These are phyloP conservation scores for Mycosphaerella sp. DNA, from an alignment of 2,329 filamentous ascomycete species.

Conservation along the genomic window DNA sequence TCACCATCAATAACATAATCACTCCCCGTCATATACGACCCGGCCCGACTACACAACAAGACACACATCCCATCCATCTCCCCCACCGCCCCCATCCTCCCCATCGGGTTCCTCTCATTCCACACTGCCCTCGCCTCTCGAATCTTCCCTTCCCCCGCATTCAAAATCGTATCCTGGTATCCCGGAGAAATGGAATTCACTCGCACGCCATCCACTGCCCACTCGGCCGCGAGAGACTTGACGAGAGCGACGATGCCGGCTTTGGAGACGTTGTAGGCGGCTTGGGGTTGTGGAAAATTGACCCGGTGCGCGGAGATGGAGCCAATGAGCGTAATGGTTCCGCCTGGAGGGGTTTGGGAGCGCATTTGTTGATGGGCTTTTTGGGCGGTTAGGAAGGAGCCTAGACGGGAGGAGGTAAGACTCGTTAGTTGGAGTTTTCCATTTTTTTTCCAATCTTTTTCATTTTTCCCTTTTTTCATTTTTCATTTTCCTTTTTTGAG, in stretches of 20 bases:
- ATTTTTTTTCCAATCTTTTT: no score
- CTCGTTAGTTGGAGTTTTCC: no score
- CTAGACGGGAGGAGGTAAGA: conserved; percentile 27
- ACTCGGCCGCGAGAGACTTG: conserved; percentile 63
- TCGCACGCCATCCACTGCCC: conserved; percentile 62
- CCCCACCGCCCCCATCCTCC: conserved; percentile 35
- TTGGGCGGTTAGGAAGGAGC: conserved; percentile 63
- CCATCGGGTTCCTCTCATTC: conserved; percentile 35
- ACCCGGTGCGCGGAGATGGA: conserved; percentile 62
- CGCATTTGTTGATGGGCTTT: conserved; percentile 55
- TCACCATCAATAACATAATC: conserved; percentile 34
- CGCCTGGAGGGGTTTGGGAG: conserved; percentile 42
- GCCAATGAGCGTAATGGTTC: conserved; percentile 60
- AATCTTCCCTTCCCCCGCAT: conserved; percentile 39
- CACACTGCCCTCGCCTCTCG: conserved; percentile 32
- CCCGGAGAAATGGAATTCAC: conserved; percentile 66
- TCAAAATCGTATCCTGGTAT: conserved; percentile 72
- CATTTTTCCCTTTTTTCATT: no score
- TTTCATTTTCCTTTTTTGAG: no score
- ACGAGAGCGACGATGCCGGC: conserved; percentile 58
- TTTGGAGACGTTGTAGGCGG: conserved; percentile 66
- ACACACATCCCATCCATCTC: conserved; percentile 37
- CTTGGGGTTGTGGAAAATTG: conserved; percentile 67
- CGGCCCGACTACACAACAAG: conserved; percentile 32
- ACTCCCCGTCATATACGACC: conserved; percentile 35